Evolutionary conservation across 441 rosid genomes (phyloP), one percentile per base, ranked within the genome.

Genomic region (Lepidium campestre): DNA sequence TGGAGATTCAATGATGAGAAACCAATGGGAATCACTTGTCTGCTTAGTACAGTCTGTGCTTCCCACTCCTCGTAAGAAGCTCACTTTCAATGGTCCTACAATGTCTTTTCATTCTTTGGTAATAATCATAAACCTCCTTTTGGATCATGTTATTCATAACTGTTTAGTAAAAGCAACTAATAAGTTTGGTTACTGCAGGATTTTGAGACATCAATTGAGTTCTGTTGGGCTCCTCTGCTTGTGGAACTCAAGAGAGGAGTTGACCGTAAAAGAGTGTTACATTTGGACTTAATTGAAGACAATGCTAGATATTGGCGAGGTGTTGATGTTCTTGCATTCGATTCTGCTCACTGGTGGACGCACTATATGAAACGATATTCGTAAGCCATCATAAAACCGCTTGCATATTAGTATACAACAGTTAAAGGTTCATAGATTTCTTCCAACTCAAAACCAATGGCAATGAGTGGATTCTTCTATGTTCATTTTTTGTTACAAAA

Each of bases 281-380:
- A 91, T 73, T 80, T 93, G 75, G 97, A 93, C 75, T 59, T 62
- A 86, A 86, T 93, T 42, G 96, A 93, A 77, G 93, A 83, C 75
- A 91, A 89, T 73, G 99, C 97, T 34, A 85, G 86, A 84, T 87
- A 81, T 18, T 93, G 96, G 96, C 82, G 93, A 59, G 83, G 86
- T 58, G 93, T 79, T 10, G 90, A 93, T 73, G 53, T 89, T 65
- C 91, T 93, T 60, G 96, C 91, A 47, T 93, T 93, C 27, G 97
- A 93, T 67, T 89, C 96, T 0, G 99, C 97, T 76, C 99, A 93
- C 41, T 93, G 99, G 99, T 91, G 97, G 97, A 89, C 95, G 69
- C 99, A 87, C 68, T 85, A 91, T n/a, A 87, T 87, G 20, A 68
- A 84, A 75, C 70, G 77, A 75, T 88, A 76, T 50, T 85, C 96